These are phyloP conservation scores for Fusarium miscanthi DNA, from an alignment of 2,329 filamentous ascomycete species.

Conservation along the genomic window DNA sequence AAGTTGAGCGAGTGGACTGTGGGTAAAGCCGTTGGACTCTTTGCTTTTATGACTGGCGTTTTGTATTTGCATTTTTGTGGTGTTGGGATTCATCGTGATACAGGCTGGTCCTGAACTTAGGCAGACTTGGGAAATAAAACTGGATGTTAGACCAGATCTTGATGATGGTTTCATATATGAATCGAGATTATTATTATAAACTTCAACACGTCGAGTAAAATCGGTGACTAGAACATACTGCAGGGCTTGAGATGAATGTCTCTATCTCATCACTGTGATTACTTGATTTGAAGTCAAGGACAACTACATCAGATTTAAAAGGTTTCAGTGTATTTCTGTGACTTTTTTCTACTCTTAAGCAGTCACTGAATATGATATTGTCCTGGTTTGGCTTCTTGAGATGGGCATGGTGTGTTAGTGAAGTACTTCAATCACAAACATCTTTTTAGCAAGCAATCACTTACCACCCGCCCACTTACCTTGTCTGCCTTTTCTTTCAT, in stretches of 20 bases:
- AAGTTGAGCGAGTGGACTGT: too few relatives aligned
- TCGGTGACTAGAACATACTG: neutral
- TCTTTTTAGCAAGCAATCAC: neutral
- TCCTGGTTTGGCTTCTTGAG: neutral
- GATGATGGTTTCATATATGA: neutral
- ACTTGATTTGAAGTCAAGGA: neutral
- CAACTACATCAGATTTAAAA: neutral
- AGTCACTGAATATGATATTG: too few relatives aligned
- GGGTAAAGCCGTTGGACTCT: fast-evolving
- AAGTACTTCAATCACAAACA: neutral
- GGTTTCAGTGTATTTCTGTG: fast-evolving
- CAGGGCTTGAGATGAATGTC: neutral
- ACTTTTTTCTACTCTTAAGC: fast-evolving
- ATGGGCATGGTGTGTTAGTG: too few relatives aligned
- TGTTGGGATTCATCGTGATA: neutral
- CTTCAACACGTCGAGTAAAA: too few relatives aligned
- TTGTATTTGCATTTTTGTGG: neutral
- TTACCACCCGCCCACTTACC: neutral
- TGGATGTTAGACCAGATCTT: neutral
- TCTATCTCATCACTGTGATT: neutral
- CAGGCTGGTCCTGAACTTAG: neutral
- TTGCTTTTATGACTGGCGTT: neutral
- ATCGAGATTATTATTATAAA: fast-evolving
- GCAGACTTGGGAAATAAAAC: neutral
- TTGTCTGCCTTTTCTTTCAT: neutral